Conservation (phyloP, 495 filamentous ascomycete species). For the Neurospora discreta region DNA sequence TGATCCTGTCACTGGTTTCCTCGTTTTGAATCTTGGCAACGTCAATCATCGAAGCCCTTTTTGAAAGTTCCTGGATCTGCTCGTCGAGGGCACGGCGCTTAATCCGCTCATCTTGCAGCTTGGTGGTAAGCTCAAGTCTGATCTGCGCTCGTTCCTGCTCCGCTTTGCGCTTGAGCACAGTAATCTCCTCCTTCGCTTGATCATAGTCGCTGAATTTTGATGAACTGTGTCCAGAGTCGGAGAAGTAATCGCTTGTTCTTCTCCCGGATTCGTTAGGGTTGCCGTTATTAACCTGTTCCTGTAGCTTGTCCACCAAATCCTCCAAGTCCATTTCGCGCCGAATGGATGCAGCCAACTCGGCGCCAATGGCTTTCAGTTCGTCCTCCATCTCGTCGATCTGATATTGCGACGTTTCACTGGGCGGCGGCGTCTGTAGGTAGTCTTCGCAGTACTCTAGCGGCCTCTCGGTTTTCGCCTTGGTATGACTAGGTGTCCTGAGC, state of each 20-base stretch:
- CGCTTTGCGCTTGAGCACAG: slow-evolving; percentile 66
- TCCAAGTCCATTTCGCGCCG: slow-evolving; percentile 93
- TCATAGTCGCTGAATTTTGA: slow-evolving; percentile 57
- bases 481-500: slow-evolving; percentile 18
- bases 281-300: slow-evolving; percentile 53
- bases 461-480: slow-evolving; percentile 22
- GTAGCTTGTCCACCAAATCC: slow-evolving; percentile 79
- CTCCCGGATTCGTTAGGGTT: slow-evolving; percentile 47
- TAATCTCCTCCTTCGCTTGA: slow-evolving; percentile 68
- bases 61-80: slow-evolving; percentile 71
- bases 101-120: slow-evolving; percentile 72
- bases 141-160: slow-evolving; percentile 90
- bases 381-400: slow-evolving; percentile 75
- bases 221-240: slow-evolving; percentile 85
- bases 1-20: slow-evolving; percentile 44
- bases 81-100: slow-evolving; percentile 64
- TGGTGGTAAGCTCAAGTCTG: slow-evolving; percentile 69
- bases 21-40: slow-evolving; percentile 31
- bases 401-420: slow-evolving; percentile 23
- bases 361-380: slow-evolving; percentile 84
- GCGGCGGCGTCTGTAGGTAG: slow-evolving; percentile 35
- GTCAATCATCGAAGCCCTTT: slow-evolving; percentile 52
- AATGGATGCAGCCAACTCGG: slow-evolving; percentile 85
- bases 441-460: slow-evolving; percentile 32
- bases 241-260: slow-evolving; percentile 95